These are phyloP conservation scores for Centrapalus pauciflorus DNA, from an alignment of 129 eudicot genomes.

Conservation along the genomic window DNA sequence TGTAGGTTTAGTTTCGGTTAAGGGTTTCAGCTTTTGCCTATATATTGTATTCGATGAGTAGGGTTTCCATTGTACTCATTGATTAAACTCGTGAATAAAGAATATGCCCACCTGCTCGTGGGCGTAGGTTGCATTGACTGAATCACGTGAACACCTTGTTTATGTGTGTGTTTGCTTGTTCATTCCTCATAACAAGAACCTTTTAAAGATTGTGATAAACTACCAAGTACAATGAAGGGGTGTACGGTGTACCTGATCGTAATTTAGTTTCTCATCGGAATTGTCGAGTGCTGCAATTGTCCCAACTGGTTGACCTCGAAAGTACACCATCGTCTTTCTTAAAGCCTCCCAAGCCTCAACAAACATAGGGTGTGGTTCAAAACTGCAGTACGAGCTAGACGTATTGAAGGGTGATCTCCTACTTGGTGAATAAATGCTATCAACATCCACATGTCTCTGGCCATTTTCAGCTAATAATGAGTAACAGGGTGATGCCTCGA, in stretches of 20 bases:
- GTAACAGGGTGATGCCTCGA: conserved; percentile 57
- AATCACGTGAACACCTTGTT: too few relatives aligned
- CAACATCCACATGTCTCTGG: conserved; percentile 45
- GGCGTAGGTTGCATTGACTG: too few relatives aligned
- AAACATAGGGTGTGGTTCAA: conserved; percentile 56
- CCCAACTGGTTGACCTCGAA: conserved; percentile 90
- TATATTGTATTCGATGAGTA: too few relatives aligned
- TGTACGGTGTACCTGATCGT: conserved; percentile 77
- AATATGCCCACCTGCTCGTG: too few relatives aligned
- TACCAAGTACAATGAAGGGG: not conserved
- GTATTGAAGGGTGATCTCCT: conserved; percentile 60
- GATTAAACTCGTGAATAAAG: too few relatives aligned
- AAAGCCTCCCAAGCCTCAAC: conserved; percentile 87
- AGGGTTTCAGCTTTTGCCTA: too few relatives aligned
- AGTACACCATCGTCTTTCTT: conserved; percentile 75
- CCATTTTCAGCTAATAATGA: conserved; percentile 47
- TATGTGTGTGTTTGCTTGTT: too few relatives aligned
- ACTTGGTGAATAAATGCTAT: conserved; percentile 44
- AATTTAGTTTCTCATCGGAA: conserved; percentile 88
- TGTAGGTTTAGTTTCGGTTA: too few relatives aligned
- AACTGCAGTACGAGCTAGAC: conserved; percentile 44
- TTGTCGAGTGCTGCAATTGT: conserved; percentile 90
- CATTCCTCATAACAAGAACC: too few relatives aligned
- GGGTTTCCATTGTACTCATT: too few relatives aligned
- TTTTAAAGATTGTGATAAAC: not conserved